These are phyloP conservation scores for Dichomitus squalens DNA, from an alignment of 1,284 basidiomycete species.

Conservation along the genomic window DNA sequence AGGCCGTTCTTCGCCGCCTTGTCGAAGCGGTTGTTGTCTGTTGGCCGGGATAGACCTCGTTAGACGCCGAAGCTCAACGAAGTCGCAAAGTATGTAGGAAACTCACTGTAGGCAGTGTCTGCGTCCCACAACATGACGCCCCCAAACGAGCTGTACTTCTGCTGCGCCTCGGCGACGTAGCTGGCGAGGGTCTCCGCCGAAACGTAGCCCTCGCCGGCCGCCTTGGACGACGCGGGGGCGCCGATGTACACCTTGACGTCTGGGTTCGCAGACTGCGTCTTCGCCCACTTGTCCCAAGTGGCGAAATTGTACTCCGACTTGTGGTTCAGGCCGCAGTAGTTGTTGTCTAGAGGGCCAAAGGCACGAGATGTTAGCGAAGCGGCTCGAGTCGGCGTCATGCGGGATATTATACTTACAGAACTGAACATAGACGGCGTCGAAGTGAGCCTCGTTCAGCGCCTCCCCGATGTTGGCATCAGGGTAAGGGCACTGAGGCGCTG, in stretches of 20 bases:
- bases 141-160: constrained; percentile 59
- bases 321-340: constrained; percentile 50
- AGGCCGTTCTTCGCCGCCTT: constrained; percentile 32
- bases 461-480: constrained; percentile 58
- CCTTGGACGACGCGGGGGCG: constrained; percentile 50
- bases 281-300: constrained; percentile 63
- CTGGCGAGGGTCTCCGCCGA: constrained; percentile 43
- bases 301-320: constrained; percentile 43
- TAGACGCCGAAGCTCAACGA: background rate
- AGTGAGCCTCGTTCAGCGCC: constrained; percentile 51
- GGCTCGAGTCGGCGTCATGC: background rate
- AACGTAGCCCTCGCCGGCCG: constrained; percentile 55
- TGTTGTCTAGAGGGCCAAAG: constrained; percentile 46
- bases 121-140: constrained; percentile 59
- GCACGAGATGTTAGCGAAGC: background rate
- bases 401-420: constrained; percentile 42
- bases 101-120: constrained; percentile 32
- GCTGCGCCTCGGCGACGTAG: constrained; percentile 44
- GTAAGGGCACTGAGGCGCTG: constrained; percentile 60
- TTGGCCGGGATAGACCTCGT: background rate
- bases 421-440: constrained; percentile 66
- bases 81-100: no score
- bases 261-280: constrained; percentile 52
- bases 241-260: constrained; percentile 64
- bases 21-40: constrained; percentile 34